Base-by-base conservation (phyloP, 257 asterid species). In the Solanum medicagineum region DNA sequence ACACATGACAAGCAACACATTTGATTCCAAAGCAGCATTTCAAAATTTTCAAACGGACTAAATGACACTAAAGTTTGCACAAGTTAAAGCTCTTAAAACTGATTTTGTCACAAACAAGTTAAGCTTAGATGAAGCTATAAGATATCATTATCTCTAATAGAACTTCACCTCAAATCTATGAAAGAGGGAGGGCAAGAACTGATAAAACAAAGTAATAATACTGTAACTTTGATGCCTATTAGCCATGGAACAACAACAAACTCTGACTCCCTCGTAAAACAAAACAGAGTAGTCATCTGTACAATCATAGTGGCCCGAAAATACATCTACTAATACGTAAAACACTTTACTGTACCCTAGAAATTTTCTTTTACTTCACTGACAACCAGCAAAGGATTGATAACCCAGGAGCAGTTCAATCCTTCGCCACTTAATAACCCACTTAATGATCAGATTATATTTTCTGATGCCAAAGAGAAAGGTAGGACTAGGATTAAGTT, bases 381-480 rank as follows among this genome's bases (percentile, higher is more conserved):
- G 56, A 91, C 80, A 86, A 73, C 1, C 83, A 44, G 56, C 5
- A 4, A 80, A 81, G 77, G 88, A 91, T 45, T 81, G 55, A 29
- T 89, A 89, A 32, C 84, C 87, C 79, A 84, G 82, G 82, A 87
- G 62, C 24, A 91, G 82, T 12, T 85, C 60, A 11, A 81, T 87
- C 87, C 89, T 20, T 6, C 1, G 44, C 56, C 20, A 70, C 80
- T 70, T 42, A 70, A 19, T 42, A 20, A 68, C 36, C 24, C 77
- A 42, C 42, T 70, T 42, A 5, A n/a, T 12, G 81, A 42, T 55
- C 81, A 45, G 13, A 74, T 45, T 7, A 74, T 74, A 11, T 22
- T 45, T 22, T 22, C 59, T 59, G 47, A 45, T 59, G 47, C 81
- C 81, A 47, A 11, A 1, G 36, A 73, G 20, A 74, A 45, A 74